Conservation (phyloP, 768 basidiomycete species). For the Leccinum incarnatum region DNA sequence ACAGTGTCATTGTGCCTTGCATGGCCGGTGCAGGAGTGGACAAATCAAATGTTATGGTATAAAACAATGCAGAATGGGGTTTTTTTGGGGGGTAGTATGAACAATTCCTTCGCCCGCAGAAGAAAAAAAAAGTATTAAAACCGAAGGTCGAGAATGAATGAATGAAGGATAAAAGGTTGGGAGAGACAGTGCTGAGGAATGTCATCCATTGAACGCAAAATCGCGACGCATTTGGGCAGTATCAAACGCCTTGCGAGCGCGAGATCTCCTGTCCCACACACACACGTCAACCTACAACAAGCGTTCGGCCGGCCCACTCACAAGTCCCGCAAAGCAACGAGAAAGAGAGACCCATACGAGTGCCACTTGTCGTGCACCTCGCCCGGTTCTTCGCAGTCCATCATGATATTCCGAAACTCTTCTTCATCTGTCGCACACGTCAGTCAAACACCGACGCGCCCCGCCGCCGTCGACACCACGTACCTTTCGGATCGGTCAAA, state of each 20-base stretch:
- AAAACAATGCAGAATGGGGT: slow-evolving; percentile 5
- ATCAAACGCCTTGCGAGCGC: slow-evolving; percentile 17
- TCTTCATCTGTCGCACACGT: slow-evolving; percentile 11
- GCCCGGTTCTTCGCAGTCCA: slow-evolving; percentile 17
- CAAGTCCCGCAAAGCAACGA: slow-evolving; percentile 17
- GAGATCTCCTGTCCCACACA: neutral
- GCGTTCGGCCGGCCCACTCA: slow-evolving; percentile 5
- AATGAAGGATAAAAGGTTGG: neutral
- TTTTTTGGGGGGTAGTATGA: neutral
- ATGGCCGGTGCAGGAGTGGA: neutral
- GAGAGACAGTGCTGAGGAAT: neutral
- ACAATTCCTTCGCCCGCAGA: neutral
- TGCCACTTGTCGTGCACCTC: slow-evolving; percentile 19
- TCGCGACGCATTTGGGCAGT: slow-evolving; percentile 28
- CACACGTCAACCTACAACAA: neutral
- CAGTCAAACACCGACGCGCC: neutral
- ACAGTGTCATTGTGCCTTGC: slow-evolving; percentile 7
- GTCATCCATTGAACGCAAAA: slow-evolving; percentile 31
- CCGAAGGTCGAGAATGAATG: neutral
- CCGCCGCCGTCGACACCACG: neutral
- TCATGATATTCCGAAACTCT: slow-evolving; percentile 10
- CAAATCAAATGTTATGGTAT: neutral
- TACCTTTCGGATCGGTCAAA: slow-evolving; percentile 20
- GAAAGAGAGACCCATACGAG: slow-evolving; percentile 18
- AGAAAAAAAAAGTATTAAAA: neutral